These are phyloP conservation scores for Penicillium paradoxum DNA, from an alignment of 495 filamentous ascomycete species.

Conservation along the genomic window DNA sequence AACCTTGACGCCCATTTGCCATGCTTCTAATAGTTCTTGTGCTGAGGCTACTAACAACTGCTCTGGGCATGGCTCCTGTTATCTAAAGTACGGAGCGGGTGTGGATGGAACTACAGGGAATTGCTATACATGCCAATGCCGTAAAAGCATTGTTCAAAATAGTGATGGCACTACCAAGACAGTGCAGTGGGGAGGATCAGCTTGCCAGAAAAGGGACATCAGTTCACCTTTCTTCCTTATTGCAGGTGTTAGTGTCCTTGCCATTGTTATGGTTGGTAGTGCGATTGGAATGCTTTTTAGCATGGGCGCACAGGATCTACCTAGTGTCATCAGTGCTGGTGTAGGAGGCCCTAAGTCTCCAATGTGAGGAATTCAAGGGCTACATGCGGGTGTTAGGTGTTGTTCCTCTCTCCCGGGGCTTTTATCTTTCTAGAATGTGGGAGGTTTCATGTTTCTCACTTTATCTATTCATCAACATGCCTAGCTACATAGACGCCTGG, in stretches of 20 bases:
- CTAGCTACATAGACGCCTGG: no score
- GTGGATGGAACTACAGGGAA: conserved; percentile 30
- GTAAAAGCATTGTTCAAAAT: conserved; percentile 42
- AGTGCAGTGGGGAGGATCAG: conserved; percentile 70
- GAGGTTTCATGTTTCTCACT: not conserved
- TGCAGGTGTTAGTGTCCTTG: conserved; percentile 59
- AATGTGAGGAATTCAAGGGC: conserved; percentile 17
- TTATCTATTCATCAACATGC: not conserved
- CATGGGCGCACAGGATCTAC: conserved; percentile 74
- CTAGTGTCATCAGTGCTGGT: conserved; percentile 82
- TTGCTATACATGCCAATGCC: conserved; percentile 78
- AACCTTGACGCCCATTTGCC: conserved; percentile 49
- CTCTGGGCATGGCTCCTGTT: conserved; percentile 69
- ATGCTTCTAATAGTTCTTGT: conserved; percentile 57
- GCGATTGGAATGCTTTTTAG: conserved; percentile 70
- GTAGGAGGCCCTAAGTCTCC: conserved; percentile 56
- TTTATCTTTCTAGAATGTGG: not conserved
- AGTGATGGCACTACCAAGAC: conserved; percentile 46
- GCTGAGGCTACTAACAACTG: conserved; percentile 61
- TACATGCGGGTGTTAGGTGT: not conserved
- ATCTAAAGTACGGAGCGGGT: conserved; percentile 49
- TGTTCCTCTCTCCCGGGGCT: not conserved
- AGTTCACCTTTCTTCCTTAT: conserved; percentile 84
- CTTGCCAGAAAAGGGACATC: conserved; percentile 90
- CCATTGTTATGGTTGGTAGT: conserved; percentile 56